phyloP scores from a whole-genome alignment of 768 basidiomycete species.

The Tephrocybe rancida region DNA sequence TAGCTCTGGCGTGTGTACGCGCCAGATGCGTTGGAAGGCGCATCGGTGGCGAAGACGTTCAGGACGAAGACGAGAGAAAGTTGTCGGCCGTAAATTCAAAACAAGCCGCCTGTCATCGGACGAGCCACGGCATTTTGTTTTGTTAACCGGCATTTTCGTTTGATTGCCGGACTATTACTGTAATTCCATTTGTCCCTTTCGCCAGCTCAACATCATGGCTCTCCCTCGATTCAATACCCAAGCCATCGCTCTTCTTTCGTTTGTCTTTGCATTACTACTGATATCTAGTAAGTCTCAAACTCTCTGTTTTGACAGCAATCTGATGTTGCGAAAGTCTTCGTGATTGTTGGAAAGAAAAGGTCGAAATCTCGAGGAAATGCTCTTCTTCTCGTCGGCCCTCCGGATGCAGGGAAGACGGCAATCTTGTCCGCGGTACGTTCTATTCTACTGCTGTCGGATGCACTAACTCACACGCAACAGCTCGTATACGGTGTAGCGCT shows the following conservation, averaged over 20 bases:
- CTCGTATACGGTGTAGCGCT: slow-evolving; percentile 64
- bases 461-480: slow-evolving; percentile 35
- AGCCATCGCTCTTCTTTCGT: slow-evolving; percentile 8
- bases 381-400: slow-evolving; percentile 76
- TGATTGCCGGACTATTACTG: slow-evolving; percentile 1
- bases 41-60: slow-evolving; percentile 8
- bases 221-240: neutral
- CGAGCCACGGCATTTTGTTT: neutral
- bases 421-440: slow-evolving; percentile 67
- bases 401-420: slow-evolving; percentile 82
- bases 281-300: slow-evolving; percentile 10
- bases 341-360: slow-evolving; percentile 45
- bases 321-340: slow-evolving; percentile 35
- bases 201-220: no score
- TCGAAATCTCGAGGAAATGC: slow-evolving; percentile 53
- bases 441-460: neutral
- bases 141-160: neutral
- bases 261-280: slow-evolving; percentile 12
- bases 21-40: slow-evolving; percentile 20
- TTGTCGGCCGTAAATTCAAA: no score
- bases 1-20: slow-evolving; percentile 5
- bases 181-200: no score
- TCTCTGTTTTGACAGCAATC: neutral
- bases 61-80: neutral
- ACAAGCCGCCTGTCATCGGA: no score